Evolutionary conservation across 257 asterid species (phyloP).

Genomic region (Solanum microdontum): DNA sequence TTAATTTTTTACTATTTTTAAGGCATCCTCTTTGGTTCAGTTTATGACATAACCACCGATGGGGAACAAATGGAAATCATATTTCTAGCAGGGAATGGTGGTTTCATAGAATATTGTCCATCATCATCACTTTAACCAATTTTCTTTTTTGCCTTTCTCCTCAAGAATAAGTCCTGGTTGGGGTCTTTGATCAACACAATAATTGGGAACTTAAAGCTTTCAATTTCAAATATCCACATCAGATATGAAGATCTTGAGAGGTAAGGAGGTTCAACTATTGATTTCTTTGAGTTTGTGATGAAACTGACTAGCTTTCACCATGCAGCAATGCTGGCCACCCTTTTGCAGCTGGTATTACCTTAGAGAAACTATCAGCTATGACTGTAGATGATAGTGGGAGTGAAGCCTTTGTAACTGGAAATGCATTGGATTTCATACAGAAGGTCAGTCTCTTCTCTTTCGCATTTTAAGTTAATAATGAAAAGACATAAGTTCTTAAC

Average conservation of each 20-base stretch:
- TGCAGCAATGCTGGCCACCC: constrained; percentile 93
- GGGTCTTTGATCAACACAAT: constrained; percentile 93
- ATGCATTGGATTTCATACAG: constrained; percentile 76
- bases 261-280: constrained; percentile 23
- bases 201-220: constrained; percentile 93
- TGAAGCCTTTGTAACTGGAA: constrained; percentile 83
- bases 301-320: not conserved
- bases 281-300: not conserved
- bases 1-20: not conserved
- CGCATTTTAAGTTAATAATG: not conserved
- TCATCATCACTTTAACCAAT: constrained; percentile 9
- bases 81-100: not conserved
- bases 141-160: constrained; percentile 10
- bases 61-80: not conserved
- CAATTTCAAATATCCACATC: constrained; percentile 87
- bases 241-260: constrained; percentile 98
- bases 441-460: constrained; percentile 44
- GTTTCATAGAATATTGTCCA: not conserved
- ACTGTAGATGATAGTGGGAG: constrained; percentile 82
- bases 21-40: not conserved
- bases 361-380: constrained; percentile 86
- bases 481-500: not conserved
- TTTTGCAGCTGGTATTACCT: constrained; percentile 79
- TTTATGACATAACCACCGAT: not conserved
- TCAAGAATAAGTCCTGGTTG: constrained; percentile 88